Percentiles rank a stretch among this genome's conserved stretches.
Evolutionary conservation across 1,284 basidiomycete genomes (phyloP).

Genomic region (Cryptococcus depauperatus): DNA sequence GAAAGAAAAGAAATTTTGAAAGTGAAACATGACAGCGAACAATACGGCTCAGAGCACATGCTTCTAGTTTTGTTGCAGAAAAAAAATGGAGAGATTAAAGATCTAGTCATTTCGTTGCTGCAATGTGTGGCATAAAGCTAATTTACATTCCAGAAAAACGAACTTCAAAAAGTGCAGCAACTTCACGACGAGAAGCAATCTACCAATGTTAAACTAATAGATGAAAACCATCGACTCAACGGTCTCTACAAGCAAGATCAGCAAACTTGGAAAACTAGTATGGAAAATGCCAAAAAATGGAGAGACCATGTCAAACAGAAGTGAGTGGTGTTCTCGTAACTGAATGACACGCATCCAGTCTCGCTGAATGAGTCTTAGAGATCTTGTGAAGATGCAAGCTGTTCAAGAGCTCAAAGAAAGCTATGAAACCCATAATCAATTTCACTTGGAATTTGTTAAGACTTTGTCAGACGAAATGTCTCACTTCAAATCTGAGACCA

Average conservation of each 20-base stretch:
- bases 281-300: conserved; percentile 1
- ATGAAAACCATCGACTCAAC: not conserved
- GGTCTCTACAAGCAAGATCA: not conserved
- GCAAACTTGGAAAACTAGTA: conserved; percentile 2
- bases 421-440: not conserved
- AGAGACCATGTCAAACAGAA: conserved; percentile 2
- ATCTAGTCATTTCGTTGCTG: not conserved
- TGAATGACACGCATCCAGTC: not conserved
- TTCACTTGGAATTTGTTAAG: not conserved
- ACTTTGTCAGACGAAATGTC: not conserved
- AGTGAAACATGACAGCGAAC: too few species aligned
- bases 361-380: not conserved
- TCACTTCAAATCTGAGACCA: not conserved
- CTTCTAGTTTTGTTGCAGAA: not conserved
- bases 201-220: not conserved
- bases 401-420: not conserved
- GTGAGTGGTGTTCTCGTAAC: not conserved
- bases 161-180: not conserved
- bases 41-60: not conserved
- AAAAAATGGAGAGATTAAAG: conserved; percentile 1
- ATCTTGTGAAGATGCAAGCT: not conserved
- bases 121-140: too few species aligned
- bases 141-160: not conserved
- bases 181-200: not conserved
- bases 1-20: too few species aligned